phyloP scores from a whole-genome alignment of 2,329 filamentous ascomycete species.

The Fusarium verrucosum region DNA sequence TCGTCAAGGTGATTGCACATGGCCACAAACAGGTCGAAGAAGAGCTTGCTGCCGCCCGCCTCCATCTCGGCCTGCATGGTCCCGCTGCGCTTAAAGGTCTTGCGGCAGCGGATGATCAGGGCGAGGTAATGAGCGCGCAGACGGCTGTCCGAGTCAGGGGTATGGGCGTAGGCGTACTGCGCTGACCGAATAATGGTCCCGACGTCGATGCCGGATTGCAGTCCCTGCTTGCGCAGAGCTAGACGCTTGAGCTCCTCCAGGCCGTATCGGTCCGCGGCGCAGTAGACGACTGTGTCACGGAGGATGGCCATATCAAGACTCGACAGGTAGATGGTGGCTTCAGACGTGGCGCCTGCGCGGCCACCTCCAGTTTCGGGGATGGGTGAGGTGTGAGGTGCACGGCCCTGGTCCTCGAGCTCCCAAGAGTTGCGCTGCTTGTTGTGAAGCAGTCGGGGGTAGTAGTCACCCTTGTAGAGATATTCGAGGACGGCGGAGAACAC shows the following conservation, averaged over 20 bases:
- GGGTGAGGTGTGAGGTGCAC: conserved; percentile 60
- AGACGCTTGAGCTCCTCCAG: conserved; percentile 92
- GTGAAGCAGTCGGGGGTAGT: conserved; percentile 88
- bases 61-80: conserved; percentile 99
- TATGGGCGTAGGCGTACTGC: conserved; percentile 95
- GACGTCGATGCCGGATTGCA: conserved; percentile 92
- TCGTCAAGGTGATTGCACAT: conserved; percentile 99
- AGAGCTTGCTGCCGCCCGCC: conserved; percentile 86
- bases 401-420: conserved; percentile 78
- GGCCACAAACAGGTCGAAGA: conserved; percentile 97
- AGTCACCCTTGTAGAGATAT: conserved; percentile 97
- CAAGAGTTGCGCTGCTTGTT: conserved; percentile 87
- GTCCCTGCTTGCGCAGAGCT: conserved; percentile 91
- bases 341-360: conserved; percentile 58
- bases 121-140: conserved; percentile 97
- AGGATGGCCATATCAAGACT: conserved; percentile 80
- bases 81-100: conserved; percentile 97
- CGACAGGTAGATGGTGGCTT: conserved; percentile 73
- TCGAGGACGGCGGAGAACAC: conserved; percentile 93
- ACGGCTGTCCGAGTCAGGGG: conserved; percentile 88
- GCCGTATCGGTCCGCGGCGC: conserved; percentile 87
- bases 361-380: conserved; percentile 59
- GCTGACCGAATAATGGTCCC: conserved; percentile 90
- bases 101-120: conserved; percentile 95
- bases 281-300: conserved; percentile 94